A percentile compares a stretch with the other conserved stretches of the same genome.
phyloP scores from a whole-genome alignment of 805 yeast species.

The Ogataea pignaliae region DNA sequence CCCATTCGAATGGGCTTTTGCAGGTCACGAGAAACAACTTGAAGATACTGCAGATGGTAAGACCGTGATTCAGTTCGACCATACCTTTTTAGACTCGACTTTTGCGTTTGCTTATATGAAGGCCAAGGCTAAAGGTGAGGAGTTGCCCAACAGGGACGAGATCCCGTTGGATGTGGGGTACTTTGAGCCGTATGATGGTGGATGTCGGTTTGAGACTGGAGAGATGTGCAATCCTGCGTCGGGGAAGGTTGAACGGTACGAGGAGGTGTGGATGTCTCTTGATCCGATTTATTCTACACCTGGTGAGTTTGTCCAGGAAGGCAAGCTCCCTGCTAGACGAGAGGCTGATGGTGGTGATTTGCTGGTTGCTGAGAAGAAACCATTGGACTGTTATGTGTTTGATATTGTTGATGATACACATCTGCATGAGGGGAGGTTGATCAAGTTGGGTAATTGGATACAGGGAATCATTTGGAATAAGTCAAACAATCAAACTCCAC shows the following conservation, averaged over 20 bases:
- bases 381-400: slow-evolving; percentile 14
- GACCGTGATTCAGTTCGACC: slow-evolving; percentile 35
- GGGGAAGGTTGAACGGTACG: slow-evolving; percentile 38
- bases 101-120: not conserved
- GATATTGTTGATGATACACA: slow-evolving; percentile 24
- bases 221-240: slow-evolving; percentile 43
- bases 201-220: slow-evolving; percentile 47
- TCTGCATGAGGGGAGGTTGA: slow-evolving; percentile 35
- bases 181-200: slow-evolving; percentile 35
- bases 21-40: slow-evolving; percentile 42
- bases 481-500: slow-evolving; percentile 20
- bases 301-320: slow-evolving; percentile 7
- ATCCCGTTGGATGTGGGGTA: slow-evolving; percentile 41
- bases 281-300: slow-evolving; percentile 36
- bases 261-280: slow-evolving; percentile 53
- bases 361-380: not conserved
- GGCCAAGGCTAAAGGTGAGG: not conserved
- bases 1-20: slow-evolving; percentile 57
- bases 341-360: not conserved
- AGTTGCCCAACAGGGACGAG: slow-evolving; percentile 8
- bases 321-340: too few relatives aligned
- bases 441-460: slow-evolving; percentile 46
- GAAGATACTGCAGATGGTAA: slow-evolving; percentile 21
- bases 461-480: slow-evolving; percentile 43
- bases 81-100: slow-evolving; percentile 37